A percentile compares a stretch with the other conserved stretches of the same genome.
phyloP scores from a whole-genome alignment of 169 alveolate species.

The Cryptosporidium ryanae region DNA sequence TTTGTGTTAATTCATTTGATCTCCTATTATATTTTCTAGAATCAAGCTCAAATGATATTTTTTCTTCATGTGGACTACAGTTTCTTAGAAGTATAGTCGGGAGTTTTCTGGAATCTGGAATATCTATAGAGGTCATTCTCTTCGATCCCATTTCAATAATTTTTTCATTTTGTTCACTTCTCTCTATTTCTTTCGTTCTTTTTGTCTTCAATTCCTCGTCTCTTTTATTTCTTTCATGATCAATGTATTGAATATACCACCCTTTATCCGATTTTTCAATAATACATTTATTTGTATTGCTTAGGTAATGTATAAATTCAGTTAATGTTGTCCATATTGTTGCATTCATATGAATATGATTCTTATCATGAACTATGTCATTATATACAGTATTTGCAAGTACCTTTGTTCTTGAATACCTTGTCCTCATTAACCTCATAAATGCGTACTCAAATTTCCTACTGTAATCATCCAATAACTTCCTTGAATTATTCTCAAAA shows the following conservation, averaged over 20 bases:
- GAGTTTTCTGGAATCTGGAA: no score
- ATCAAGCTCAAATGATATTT: not conserved
- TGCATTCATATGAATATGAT: constrained; percentile 94
- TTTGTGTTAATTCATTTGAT: not conserved
- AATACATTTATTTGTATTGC: constrained; percentile 90
- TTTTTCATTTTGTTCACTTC: constrained; percentile 66
- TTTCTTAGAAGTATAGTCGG: constrained; percentile 44
- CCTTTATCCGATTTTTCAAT: constrained; percentile 93
- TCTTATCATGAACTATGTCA: constrained; percentile 89
- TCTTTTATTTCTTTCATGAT: constrained; percentile 84
- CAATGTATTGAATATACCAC: constrained; percentile 91
- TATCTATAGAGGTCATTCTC: no score
- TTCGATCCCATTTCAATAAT: constrained; percentile 46
- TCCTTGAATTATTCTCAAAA: constrained; percentile 89
- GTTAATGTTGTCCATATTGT: constrained; percentile 94
- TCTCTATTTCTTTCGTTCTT: constrained; percentile 15
- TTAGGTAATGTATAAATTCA: constrained; percentile 88
- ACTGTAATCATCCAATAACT: constrained; percentile 93
- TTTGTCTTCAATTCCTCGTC: constrained; percentile 52
- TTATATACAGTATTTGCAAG: constrained; percentile 91
- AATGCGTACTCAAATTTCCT: constrained; percentile 89
- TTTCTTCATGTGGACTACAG: not conserved
- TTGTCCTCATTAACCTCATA: constrained; percentile 89
- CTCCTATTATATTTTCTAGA: not conserved
- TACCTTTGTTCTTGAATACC: constrained; percentile 85